Evolutionary conservation across 768 basidiomycete species (phyloP), one percentile per base, ranked within the genome.

Genomic region (Russula brevipes): DNA sequence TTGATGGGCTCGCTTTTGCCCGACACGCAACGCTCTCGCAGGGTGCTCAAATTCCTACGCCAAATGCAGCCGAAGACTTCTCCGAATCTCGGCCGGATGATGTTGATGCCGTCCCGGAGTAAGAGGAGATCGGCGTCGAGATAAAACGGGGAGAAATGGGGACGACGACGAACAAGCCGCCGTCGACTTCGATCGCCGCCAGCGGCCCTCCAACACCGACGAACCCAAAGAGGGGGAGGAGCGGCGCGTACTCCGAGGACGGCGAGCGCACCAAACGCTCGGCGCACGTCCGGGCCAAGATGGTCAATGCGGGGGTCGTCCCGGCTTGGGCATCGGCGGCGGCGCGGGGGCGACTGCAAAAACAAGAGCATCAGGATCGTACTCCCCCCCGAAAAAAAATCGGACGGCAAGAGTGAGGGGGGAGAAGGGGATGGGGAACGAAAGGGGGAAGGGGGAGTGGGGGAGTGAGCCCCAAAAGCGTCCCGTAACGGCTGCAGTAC

Each of bases 51-150:
- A 49, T 54, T 12, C 57, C 45, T 63, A 41, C 36, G 14, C 17
- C 51, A 59, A 59, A 46, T 58, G 31, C 57, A 39, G 46, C 57
- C 52, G 57, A 63, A 49, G 62, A 35, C 8, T 49, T 59, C 57
- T 42, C 57, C 57, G 57, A 63, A 30, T 47, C 38, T 30, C 57
- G 62, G 54, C 49, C 44, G 17, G 47, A 60, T 7, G 35, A 60
- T 7, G 35, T 35, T 6, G 63, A 55, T 8, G 58, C 39, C 42
- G 47, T 47, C 45, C 58, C 55, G 36, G 54, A 64, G 58, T 51
- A 60, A 54, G 53, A 55, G n/a, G 58, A 55, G 4, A 45, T 36
- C 31, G 63, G 63, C 39, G 44, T 60, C 14, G 63, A 59, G 46
- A 47, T 36, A 41, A 54, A 47, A 2, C 44, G 45, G 36, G 55